Evolutionary conservation across 768 basidiomycete species (phyloP), one percentile per base, ranked within the genome.

Genomic region (Myochromella boudieri): DNA sequence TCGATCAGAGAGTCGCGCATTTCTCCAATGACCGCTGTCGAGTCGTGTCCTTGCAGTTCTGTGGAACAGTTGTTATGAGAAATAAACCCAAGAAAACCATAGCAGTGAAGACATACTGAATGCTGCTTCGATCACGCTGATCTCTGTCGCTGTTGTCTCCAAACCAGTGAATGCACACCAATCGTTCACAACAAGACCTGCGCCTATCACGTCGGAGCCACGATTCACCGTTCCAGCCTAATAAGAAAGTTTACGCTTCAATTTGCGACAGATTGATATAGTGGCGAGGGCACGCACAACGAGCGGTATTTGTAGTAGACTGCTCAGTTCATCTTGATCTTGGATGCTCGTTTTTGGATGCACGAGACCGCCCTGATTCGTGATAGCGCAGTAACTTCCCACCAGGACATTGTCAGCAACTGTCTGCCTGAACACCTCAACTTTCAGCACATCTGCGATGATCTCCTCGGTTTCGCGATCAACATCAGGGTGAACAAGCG

Each of bases 121-220:
- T 41, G 93, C 78, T 21, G 95, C 94, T 66, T 99, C 97, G 58
- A 98, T 97, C 29, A 99, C 95, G 59, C 87, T 91, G 66, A 98
- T 92, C 68, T 99, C 97, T 43, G 95, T 98, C 31, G 97, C 97
- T n/a, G 97, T 99, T 51, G 97, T 98, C 62, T 99, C 97, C 22
- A 97, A 77, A 27, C 97, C 97, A n/a, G 94, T 93, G 69, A 98
- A 98, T 8, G 97, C 97, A 71, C 91, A 92, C 97, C 97, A 98
- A 65, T 98, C 97, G 60, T 99, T 99, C 47, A 98, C 97, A 46
- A 99, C 93, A 26, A 98, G 77, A 24, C 97, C 97, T 7, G 95
- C 97, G 24, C 97, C 97, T 54, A 99, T 85, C 28, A 98, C 94
- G 60, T 98, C 97, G 37, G 94, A 97, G 59, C 97, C 97, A 63